Percentiles rank a stretch among this genome's conserved stretches.
These are phyloP conservation scores for Candida pini DNA, from an alignment of 805 yeast genomes.

Conservation along the genomic window DNA sequence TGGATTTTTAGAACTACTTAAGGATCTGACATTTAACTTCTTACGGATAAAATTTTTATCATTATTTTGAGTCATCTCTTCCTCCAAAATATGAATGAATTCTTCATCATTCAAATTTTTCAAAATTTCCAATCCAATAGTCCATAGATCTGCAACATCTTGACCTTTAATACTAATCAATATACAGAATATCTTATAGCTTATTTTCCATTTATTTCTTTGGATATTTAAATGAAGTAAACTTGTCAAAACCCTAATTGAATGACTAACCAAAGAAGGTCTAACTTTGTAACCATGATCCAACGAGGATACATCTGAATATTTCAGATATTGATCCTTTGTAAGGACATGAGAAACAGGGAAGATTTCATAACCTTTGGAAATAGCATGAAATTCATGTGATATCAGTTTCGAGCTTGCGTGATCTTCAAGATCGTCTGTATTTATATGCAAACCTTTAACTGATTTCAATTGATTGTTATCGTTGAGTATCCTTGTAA, in stretches of 20 bases:
- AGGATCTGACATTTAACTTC: neutral
- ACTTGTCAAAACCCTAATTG: constrained; percentile 29
- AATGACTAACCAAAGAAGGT: neutral
- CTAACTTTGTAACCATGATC: too few species aligned
- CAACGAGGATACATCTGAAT: too few species aligned
- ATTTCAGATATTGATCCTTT: constrained; percentile 11
- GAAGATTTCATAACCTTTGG: constrained; percentile 9
- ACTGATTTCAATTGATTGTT: too few species aligned
- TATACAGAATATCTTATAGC: constrained; percentile 46
- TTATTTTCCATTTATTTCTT: constrained; percentile 47
- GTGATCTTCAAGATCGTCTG: too few species aligned
- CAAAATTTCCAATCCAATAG: constrained; percentile 54
- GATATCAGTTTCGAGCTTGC: too few species aligned
- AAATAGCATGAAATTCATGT: neutral
- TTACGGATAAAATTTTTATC: neutral
- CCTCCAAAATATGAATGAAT: constrained; percentile 6
- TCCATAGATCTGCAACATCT: constrained; percentile 59
- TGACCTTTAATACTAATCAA: constrained; percentile 42
- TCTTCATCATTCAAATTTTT: constrained; percentile 21
- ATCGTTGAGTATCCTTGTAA: too few species aligned
- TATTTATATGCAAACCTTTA: too few species aligned
- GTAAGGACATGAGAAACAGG: constrained; percentile 6
- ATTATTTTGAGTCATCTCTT: neutral
- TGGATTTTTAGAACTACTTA: constrained; percentile 2
- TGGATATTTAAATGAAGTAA: constrained; percentile 46